Conservation (phyloP, 148 eudicot genomes). For the Fagopyrum esculentum region DNA sequence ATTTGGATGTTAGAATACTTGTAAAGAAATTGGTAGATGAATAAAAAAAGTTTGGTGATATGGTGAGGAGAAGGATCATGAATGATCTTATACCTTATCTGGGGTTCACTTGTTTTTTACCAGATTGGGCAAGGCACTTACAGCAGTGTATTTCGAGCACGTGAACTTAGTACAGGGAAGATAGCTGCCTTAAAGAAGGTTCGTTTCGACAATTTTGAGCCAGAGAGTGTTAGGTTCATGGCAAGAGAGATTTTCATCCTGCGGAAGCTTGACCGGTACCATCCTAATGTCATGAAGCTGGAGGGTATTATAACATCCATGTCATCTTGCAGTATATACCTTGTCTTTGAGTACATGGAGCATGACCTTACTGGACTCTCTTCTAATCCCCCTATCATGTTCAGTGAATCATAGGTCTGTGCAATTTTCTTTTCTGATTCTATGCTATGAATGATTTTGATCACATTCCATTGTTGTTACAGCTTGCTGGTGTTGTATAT, state of each 20-base stretch:
- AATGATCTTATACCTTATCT: background rate
- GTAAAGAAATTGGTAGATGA: background rate
- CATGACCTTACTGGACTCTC: constrained; percentile 78
- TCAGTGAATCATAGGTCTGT: constrained; percentile 72
- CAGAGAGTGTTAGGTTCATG: constrained; percentile 91
- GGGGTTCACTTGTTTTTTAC: background rate
- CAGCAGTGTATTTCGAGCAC: constrained; percentile 77
- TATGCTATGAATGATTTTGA: background rate
- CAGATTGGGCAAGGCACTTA: constrained; percentile 94
- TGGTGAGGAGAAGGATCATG: background rate
- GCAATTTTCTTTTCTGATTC: background rate
- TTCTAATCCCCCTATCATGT: constrained; percentile 68
- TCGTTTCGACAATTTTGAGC: constrained; percentile 82
- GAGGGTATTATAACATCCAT: constrained; percentile 77
- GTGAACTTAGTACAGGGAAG: constrained; percentile 59
- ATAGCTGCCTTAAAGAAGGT: constrained; percentile 89
- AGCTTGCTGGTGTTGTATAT: background rate
- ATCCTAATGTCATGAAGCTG: constrained; percentile 77
- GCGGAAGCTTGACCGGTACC: constrained; percentile 76
- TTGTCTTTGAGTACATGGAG: constrained; percentile 92
- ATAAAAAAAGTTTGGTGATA: no score
- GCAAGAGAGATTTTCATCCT: constrained; percentile 80
- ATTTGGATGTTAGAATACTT: background rate
- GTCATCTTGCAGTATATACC: constrained; percentile 73
- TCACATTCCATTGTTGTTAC: background rate